Conservation (phyloP, 352 stramenopile species). For the Hyaloperonospora brassicae region DNA sequence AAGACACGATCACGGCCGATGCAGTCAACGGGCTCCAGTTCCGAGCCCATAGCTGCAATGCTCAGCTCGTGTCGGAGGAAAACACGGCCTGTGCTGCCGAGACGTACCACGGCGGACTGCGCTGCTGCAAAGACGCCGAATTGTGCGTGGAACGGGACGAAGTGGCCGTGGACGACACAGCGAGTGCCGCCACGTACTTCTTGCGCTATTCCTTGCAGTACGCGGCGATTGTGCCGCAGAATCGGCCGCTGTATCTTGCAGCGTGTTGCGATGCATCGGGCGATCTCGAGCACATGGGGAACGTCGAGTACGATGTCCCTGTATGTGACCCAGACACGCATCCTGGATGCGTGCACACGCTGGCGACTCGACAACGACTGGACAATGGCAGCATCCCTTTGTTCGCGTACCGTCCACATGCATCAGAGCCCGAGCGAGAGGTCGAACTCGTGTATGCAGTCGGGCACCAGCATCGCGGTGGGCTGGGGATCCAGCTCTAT, state of each 20-base stretch:
- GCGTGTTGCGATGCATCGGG: slow-evolving; percentile 67
- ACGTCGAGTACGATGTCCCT: slow-evolving; percentile 76
- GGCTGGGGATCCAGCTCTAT: slow-evolving; percentile 65
- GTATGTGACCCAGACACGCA: slow-evolving; percentile 52
- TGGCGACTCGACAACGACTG: slow-evolving; percentile 57
- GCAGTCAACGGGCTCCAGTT: slow-evolving; percentile 53
- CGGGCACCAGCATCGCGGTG: slow-evolving; percentile 67
- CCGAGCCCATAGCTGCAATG: slow-evolving; percentile 39
- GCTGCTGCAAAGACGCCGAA: slow-evolving; percentile 67
- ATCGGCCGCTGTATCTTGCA: slow-evolving; percentile 55
- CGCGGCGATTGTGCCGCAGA: slow-evolving; percentile 41
- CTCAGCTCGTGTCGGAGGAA: slow-evolving; percentile 53
- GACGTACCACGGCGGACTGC: slow-evolving; percentile 62
- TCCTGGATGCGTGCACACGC: slow-evolving; percentile 68
- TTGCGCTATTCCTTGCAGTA: slow-evolving; percentile 78
- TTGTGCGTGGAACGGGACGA: slow-evolving; percentile 59
- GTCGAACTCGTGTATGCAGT: slow-evolving; percentile 74
- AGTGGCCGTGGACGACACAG: slow-evolving; percentile 19
- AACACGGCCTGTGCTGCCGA: slow-evolving; percentile 56
- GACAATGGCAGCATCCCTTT: slow-evolving; percentile 31
- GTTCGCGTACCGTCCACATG: slow-evolving; percentile 19
- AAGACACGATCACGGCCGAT: slow-evolving; percentile 43
- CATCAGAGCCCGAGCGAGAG: slow-evolving; percentile 30
- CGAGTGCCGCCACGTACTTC: slow-evolving; percentile 38
- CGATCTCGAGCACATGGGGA: slow-evolving; percentile 48